These are phyloP conservation scores for Phytopythium kandeliae DNA, from an alignment of 352 stramenopile genomes.

Conservation along the genomic window DNA sequence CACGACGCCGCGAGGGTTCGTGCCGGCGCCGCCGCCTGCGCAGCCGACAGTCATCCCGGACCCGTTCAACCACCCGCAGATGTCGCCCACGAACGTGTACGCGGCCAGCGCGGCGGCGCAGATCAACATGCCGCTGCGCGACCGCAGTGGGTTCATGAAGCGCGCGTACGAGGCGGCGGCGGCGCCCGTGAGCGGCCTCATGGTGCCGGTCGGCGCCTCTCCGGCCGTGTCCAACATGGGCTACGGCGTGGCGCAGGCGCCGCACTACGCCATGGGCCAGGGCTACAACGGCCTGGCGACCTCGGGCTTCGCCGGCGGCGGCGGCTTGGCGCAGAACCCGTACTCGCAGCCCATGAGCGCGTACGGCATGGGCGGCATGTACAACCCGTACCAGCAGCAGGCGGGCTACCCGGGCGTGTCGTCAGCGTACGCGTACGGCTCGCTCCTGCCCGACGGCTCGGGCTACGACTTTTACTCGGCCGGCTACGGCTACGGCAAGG, in stretches of 20 bases:
- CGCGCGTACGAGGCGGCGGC: conserved; percentile 29
- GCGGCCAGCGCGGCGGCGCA: conserved; percentile 17
- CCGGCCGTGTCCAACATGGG: conserved; percentile 28
- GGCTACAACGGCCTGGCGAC: conserved; percentile 17
- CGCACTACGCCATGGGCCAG: conserved; percentile 6
- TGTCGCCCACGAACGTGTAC: conserved; percentile 26
- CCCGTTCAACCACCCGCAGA: conserved; percentile 32
- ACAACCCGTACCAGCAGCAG: conserved; percentile 37
- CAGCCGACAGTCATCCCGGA: conserved; percentile 16
- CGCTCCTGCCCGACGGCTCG: conserved; percentile 8
- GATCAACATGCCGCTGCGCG: conserved; percentile 57
- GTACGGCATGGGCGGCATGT: conserved; percentile 21
- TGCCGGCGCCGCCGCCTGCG: background rate
- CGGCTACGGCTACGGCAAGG: conserved; percentile 48
- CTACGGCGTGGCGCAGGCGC: conserved; percentile 14
- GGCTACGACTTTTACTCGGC: conserved; percentile 58
- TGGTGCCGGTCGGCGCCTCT: conserved; percentile 6
- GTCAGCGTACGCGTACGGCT: conserved; percentile 38
- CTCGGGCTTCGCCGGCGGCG: background rate
- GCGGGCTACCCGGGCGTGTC: conserved; percentile 24
- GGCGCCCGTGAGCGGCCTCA: conserved; percentile 23
- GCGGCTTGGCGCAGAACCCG: background rate
- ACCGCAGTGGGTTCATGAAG: conserved; percentile 52
- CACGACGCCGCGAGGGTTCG: background rate
- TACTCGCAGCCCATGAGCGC: conserved; percentile 10